Evolutionary conservation across 1,284 basidiomycete genomes (phyloP), one percentile per base, ranked within the genome.

Genomic region (Naganishia sp.): DNA sequence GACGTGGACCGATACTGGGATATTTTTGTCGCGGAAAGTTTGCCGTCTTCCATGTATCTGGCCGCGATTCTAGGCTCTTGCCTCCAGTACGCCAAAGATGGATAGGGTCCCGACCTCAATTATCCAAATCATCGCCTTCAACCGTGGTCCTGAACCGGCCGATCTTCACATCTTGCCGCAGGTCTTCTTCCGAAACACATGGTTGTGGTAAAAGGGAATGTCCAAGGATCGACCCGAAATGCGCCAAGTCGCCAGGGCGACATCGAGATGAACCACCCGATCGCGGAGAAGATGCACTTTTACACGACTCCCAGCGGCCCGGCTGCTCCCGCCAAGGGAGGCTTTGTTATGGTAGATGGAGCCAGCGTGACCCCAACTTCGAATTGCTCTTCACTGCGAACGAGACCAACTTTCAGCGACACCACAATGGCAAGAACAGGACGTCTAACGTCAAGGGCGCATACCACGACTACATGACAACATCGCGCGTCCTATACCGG

Each of bases 1-100:
- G 91, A 96, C 70, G 91, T 92, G 51, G 89, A 97, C 80, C 84
- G 89, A 25, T 99, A 99, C 81, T 99, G 95, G 95, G 95, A 99
- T 77, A 87, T 99, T 52, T 96, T 94, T 73, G 87, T 95, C 68
- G 94, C 96, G 86, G 92, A 90, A 67, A 51, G 85, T 78, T 11
- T 39, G n/a, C 46, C 28, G 11, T 11, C 17, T 25, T 17, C 32
- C 7, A 28, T n/a, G 6, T 31, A 21, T 23, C 35, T 13, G 43
- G 28, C 9, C n/a, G n/a, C 17, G 47, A 23, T 39, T 35, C 11
- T 53, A 17, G 23, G 42, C 10, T 43, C 10, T 53, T 60, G 10
- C 53, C 66, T 28, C 62, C 72, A 97, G 91, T 98, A 98, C 78
- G 94, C 95, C 57, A 99, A 98, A 82, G 95, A 97, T 74, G 91